Conservation (phyloP, 306 rosid genomes). For the Delonix regia region DNA sequence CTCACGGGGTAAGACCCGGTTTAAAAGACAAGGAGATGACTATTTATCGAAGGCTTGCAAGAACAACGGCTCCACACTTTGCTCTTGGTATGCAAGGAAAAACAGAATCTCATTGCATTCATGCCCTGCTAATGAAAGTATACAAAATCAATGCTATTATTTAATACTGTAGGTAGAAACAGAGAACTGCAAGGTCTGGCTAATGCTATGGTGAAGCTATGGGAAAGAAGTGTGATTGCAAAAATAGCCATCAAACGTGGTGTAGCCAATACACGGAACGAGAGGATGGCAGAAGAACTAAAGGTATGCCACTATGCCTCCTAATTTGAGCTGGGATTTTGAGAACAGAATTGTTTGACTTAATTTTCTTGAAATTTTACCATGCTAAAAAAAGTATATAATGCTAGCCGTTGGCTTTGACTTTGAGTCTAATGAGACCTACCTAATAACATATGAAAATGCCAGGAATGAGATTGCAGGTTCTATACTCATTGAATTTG, state of each 20-base stretch:
- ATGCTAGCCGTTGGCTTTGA: slow-evolving; percentile 22
- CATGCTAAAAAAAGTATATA: slow-evolving; percentile 19
- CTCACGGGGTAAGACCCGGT: slow-evolving; percentile 63
- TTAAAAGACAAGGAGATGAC: slow-evolving; percentile 74
- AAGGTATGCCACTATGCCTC: slow-evolving; percentile 63
- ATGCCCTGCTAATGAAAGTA: slow-evolving; percentile 20
- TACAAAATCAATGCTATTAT: slow-evolving; percentile 24
- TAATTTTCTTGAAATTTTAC: slow-evolving; percentile 7
- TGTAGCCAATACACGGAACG: slow-evolving; percentile 74
- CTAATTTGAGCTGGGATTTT: slow-evolving; percentile 26
- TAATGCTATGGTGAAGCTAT: slow-evolving; percentile 75
- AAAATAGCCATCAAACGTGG: slow-evolving; percentile 99
- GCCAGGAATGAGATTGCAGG: slow-evolving; percentile 16
- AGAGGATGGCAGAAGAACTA: slow-evolving; percentile 94
- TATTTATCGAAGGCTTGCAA: slow-evolving; percentile 66
- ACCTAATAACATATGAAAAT: not conserved
- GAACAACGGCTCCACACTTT: slow-evolving; percentile 86
- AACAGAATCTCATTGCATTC: slow-evolving; percentile 35
- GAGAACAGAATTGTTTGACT: slow-evolving; percentile 27
- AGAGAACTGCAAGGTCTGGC: slow-evolving; percentile 96
- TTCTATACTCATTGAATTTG: slow-evolving; percentile 23
- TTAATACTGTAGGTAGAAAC: slow-evolving; percentile 68
- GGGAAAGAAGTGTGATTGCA: slow-evolving; percentile 86
- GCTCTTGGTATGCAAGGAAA: slow-evolving; percentile 74
- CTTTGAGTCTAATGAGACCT: slow-evolving; percentile 24